phyloP scores from a whole-genome alignment of 2,329 filamentous ascomycete genomes.

The Calonectria pseudoturangicola region DNA sequence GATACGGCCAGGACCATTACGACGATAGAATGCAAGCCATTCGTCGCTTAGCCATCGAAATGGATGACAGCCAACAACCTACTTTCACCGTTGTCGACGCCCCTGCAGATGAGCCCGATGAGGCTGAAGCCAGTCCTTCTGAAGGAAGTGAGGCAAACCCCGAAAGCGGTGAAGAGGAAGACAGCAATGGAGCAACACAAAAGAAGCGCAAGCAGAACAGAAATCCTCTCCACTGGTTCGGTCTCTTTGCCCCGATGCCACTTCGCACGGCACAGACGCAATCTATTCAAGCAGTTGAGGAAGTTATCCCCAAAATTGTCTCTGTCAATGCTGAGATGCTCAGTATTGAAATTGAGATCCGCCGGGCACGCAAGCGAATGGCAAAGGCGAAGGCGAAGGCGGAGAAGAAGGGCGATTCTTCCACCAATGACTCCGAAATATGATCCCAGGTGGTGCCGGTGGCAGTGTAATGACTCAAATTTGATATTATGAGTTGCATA shows the following conservation, averaged over 20 bases:
- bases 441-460: slow-evolving; percentile 39
- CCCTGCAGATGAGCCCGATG: slow-evolving; percentile 31
- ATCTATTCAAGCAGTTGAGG: slow-evolving; percentile 74
- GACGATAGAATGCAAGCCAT: slow-evolving; percentile 83
- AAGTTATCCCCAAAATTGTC: slow-evolving; percentile 74
- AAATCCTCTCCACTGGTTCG: slow-evolving; percentile 75
- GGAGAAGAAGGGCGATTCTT: slow-evolving; percentile 51
- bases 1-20: slow-evolving; percentile 82
- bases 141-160: slow-evolving; percentile 29
- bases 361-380: slow-evolving; percentile 74
- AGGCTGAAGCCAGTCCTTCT: slow-evolving; percentile 6
- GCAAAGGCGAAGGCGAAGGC: slow-evolving; percentile 66
- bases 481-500: too few relatives aligned
- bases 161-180: slow-evolving; percentile 35
- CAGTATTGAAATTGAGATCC: slow-evolving; percentile 80
- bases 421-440: slow-evolving; percentile 10
- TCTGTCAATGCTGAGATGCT: slow-evolving; percentile 77
- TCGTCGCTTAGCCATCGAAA: slow-evolving; percentile 61
- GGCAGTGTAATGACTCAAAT: slow-evolving; percentile 39
- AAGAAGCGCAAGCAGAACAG: slow-evolving; percentile 45
- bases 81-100: slow-evolving; percentile 46
- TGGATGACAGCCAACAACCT: slow-evolving; percentile 40
- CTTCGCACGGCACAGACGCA: slow-evolving; percentile 76
- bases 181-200: slow-evolving; percentile 36
- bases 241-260: slow-evolving; percentile 70